Base-by-base conservation (phyloP, 768 basidiomycete species). In the Leccinum pellstonianum region DNA sequence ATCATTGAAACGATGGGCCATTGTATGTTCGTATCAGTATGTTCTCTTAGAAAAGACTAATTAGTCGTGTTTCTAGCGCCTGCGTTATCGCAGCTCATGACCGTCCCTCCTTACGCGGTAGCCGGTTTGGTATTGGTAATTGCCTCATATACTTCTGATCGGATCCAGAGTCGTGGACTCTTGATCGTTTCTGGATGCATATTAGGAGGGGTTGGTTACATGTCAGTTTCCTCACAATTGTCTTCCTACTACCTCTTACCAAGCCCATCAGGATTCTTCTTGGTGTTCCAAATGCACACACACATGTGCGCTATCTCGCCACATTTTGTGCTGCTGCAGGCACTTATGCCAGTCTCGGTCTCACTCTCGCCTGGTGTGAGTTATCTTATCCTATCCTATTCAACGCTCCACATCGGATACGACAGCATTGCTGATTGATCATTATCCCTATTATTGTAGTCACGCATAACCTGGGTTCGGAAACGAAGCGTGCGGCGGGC, bases 21-120 rank as follows among this genome's bases (percentile, higher is more conserved):
- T 65, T 77, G 80, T 82, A 63, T 33, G 77, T 64, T 43, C 47
- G 3, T 35, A 21, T 10, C 15, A 0, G 3, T 8, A 9, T 21
- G 14, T 41, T 25, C 46, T 15, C 9, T 27, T 23, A 4, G n/a
- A n/a, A 31, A 29, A 3, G 12, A 23, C 43, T 55, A 35, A 63
- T 21, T 11, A 8, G n/a, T 29, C 27, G 70, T 5, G 8, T 59
- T 57, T 21, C 15, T 55, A 81, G 80, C 77, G 15, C 66, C 75
- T 52, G 81, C 80, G 4, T 59, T 79, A 48, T 77, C 79, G 0
- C 81, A 84, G 61, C 69, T 84, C 3, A 75, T 82, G 64, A 81
- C 81, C 5, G 81, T 84, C 5, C 81, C 83, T 10, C 83, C 83
- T 7, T 84, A 85, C 60, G 80, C 80, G 8, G 75, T 76, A 3